These are phyloP conservation scores for Podospora bellae-mahoneyi DNA, from an alignment of 495 filamentous ascomycete species.

Conservation along the genomic window DNA sequence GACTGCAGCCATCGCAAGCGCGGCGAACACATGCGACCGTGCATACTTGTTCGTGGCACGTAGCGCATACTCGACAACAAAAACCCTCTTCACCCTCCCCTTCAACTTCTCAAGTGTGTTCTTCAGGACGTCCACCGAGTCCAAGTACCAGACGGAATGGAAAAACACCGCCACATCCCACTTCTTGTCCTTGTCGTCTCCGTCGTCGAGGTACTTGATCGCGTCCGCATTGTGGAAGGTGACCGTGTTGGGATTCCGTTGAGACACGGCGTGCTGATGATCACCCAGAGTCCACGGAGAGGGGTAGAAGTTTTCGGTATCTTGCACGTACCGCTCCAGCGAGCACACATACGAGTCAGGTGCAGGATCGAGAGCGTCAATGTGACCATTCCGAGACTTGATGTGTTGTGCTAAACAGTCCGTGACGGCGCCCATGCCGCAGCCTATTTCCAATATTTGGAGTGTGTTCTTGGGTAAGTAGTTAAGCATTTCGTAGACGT, in stretches of 20 bases:
- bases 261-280: too few species aligned
- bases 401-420: conserved; percentile 46
- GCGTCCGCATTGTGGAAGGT: conserved; percentile 40
- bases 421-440: conserved; percentile 53
- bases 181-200: conserved; percentile 18
- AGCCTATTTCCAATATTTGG: conserved; percentile 52
- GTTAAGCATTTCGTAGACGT: conserved; percentile 43
- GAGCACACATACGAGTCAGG: conserved; percentile 41
- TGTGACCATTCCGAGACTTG: conserved; percentile 34
- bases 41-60: conserved; percentile 29
- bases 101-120: conserved; percentile 35
- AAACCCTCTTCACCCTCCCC: conserved; percentile 33
- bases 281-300: conserved; percentile 32
- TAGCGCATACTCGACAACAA: conserved; percentile 43
- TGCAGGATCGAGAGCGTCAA: conserved; percentile 51
- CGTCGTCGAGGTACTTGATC: conserved; percentile 26
- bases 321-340: background rate
- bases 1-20: conserved; percentile 30
- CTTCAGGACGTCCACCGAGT: conserved; percentile 28
- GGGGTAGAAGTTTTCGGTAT: too few species aligned
- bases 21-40: conserved; percentile 44
- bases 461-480: conserved; percentile 28
- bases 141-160: conserved; percentile 53
- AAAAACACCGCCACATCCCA: conserved; percentile 47
- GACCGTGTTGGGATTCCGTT: too few species aligned